Percentiles rank a stretch among this genome's conserved stretches.
Evolutionary conservation across 108 stramenopile genomes (phyloP).

Genomic region (Seminavis robusta): DNA sequence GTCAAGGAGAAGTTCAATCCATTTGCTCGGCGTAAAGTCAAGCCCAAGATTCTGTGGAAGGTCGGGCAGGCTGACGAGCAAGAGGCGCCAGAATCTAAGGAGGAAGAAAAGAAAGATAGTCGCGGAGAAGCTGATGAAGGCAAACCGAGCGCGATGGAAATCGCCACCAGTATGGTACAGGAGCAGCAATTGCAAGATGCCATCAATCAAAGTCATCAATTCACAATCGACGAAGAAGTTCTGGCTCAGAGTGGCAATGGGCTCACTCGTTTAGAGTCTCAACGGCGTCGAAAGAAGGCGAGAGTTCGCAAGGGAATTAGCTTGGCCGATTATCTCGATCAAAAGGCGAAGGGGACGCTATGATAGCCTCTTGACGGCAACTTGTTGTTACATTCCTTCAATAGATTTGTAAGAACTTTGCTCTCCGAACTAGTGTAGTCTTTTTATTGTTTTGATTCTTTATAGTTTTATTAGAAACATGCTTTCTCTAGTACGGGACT

Average conservation of each 20-base stretch:
- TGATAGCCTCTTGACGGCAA: too few relatives aligned
- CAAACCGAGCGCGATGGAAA: conserved; percentile 16
- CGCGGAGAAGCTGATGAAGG: conserved; percentile 41
- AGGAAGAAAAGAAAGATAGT: conserved; percentile 54
- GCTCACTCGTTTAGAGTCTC: conserved; percentile 36
- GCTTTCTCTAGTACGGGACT: too few relatives aligned
- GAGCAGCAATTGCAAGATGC: conserved; percentile 21
- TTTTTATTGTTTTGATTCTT: too few relatives aligned
- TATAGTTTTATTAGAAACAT: too few relatives aligned
- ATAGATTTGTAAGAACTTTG: too few relatives aligned
- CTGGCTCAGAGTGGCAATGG: conserved; percentile 53
- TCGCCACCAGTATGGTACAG: not conserved
- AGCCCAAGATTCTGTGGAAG: conserved; percentile 90
- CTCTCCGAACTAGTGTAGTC: too few relatives aligned
- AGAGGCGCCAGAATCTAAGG: conserved; percentile 16
- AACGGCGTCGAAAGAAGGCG: conserved; percentile 25
- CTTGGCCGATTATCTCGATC: conserved; percentile 64
- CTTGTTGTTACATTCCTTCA: too few relatives aligned
- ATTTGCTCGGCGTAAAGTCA: conserved; percentile 81
- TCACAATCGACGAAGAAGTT: conserved; percentile 74
- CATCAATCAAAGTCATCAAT: conserved; percentile 56
- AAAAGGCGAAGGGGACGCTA: conserved; percentile 66
- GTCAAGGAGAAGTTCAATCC: conserved; percentile 69
- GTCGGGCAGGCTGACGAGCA: conserved; percentile 62
- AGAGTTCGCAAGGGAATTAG: conserved; percentile 72